Conservation (phyloP, 148 eudicot species). For the Silene latifolia region DNA sequence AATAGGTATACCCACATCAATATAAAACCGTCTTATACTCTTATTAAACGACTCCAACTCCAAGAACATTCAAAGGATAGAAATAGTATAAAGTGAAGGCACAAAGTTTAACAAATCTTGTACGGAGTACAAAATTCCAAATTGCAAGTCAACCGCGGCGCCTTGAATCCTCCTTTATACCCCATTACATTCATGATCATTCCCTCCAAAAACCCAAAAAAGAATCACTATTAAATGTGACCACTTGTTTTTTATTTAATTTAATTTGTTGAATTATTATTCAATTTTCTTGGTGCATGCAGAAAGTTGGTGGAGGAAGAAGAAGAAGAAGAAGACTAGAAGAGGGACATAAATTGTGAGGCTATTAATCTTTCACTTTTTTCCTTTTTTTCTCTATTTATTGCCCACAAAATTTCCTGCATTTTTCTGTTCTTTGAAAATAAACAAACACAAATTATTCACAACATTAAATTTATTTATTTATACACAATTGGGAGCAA, state of each 20-base stretch:
- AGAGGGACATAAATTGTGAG: not conserved
- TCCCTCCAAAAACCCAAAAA: not conserved
- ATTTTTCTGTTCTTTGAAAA: not conserved
- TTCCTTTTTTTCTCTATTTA: not conserved
- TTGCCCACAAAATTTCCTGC: not conserved
- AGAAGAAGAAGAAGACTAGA: constrained; percentile 1
- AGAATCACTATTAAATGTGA: not conserved
- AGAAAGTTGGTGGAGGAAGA: constrained; percentile 8
- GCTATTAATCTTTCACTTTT: constrained; percentile 4
- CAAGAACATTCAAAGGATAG: not conserved
- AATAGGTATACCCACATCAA: no score
- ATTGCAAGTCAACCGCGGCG: constrained; percentile 7
- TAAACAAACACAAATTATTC: not conserved
- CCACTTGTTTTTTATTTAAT: not conserved
- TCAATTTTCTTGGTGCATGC: not conserved
- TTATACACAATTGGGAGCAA: not conserved
- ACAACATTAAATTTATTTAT: no score
- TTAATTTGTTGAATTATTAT: not conserved
- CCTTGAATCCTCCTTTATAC: not conserved
- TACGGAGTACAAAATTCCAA: not conserved
- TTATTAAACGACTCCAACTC: no score
- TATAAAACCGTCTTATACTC: no score
- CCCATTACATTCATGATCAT: not conserved
- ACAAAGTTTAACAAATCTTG: not conserved
- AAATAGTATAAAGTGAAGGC: not conserved